Evolutionary conservation across 1,284 basidiomycete genomes (phyloP), one percentile per base, ranked within the genome.

Genomic region (Volvariella surrecta): DNA sequence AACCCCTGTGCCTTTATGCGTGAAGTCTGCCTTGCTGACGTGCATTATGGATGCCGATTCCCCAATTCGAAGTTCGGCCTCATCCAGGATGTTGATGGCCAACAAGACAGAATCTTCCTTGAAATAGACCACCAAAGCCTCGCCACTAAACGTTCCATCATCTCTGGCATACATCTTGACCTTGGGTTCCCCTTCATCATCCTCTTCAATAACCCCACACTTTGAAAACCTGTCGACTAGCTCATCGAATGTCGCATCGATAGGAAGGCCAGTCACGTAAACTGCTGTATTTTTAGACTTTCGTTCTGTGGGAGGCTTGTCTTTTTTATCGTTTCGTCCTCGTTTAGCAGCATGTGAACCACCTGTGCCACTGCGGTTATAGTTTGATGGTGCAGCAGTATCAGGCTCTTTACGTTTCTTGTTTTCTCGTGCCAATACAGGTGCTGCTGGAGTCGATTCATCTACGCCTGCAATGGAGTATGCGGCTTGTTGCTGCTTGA

Each of bases 61-160:
- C 2, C 91, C 92, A n/a, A 94, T 59, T 44, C 93, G 71, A 47
- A 99, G 66, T 59, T 94, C 91, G 0, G 89, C 91, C 49, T 98
- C 95, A 60, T 98, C 94, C 46, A 99, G 70, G 48, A 99, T 71
- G 49, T 74, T 86, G 44, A 92, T 64, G 2, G 94, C 95, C 43
- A 99, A 71, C 9, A 73, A 67, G 13, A 99, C 96, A 21, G 89
- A 93, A 49, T 94, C 95, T 57, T 95, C 91, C 61, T 97, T 97
- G 72, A 98, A 96, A 62, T 90, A 99, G 38, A 97, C 92, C 45
- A 99, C 83, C 49, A 99, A 67, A 1, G 95, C 95, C 52, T 99
- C 95, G 24, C 96, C 95, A 55, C 82, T 96, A 63, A 98, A 98
- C 24, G 72, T 64, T n/a, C 92, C 92, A 48, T 89, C 82, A 2